Conservation (phyloP, 306 rosid genomes). For the Arachis stenosperma region DNA sequence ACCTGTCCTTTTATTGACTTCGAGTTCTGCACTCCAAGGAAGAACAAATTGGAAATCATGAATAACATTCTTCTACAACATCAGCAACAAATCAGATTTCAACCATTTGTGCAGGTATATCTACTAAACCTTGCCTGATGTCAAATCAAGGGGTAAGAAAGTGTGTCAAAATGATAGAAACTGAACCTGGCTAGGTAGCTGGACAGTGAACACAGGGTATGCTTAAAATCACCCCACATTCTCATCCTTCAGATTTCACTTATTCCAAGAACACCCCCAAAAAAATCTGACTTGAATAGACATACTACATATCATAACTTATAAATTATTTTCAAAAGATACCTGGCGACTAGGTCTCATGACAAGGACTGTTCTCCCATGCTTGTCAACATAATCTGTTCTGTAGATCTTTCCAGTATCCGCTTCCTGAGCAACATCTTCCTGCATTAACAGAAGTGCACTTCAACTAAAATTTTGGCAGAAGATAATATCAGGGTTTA, state of each 20-base stretch:
- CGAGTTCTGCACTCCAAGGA: constrained; percentile 68
- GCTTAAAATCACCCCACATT: constrained; percentile 5
- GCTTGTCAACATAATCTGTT: constrained; percentile 68
- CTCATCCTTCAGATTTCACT: constrained; percentile 28
- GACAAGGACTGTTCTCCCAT: constrained; percentile 72
- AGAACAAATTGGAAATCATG: constrained; percentile 1
- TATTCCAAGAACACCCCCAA: not conserved
- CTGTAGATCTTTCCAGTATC: constrained; percentile 77
- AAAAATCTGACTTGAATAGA: constrained; percentile 21
- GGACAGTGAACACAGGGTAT: not conserved
- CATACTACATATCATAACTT: constrained; percentile 24
- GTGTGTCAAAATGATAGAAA: constrained; percentile 15
- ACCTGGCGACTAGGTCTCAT: constrained; percentile 90
- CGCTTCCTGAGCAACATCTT: constrained; percentile 78
- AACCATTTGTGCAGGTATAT: constrained; percentile 9
- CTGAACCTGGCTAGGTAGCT: not conserved
- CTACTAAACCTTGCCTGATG: not conserved
- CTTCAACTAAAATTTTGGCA: constrained; percentile 13
- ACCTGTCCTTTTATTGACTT: constrained; percentile 81
- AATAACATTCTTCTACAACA: constrained; percentile 14
- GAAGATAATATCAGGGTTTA: constrained; percentile 20
- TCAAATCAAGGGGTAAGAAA: not conserved
- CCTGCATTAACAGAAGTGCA: constrained; percentile 50
- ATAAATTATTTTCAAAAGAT: constrained; percentile 41
- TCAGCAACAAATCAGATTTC: constrained; percentile 4